Conservation (phyloP, 352 stramenopile species). For the Pythium scleroteichum region DNA sequence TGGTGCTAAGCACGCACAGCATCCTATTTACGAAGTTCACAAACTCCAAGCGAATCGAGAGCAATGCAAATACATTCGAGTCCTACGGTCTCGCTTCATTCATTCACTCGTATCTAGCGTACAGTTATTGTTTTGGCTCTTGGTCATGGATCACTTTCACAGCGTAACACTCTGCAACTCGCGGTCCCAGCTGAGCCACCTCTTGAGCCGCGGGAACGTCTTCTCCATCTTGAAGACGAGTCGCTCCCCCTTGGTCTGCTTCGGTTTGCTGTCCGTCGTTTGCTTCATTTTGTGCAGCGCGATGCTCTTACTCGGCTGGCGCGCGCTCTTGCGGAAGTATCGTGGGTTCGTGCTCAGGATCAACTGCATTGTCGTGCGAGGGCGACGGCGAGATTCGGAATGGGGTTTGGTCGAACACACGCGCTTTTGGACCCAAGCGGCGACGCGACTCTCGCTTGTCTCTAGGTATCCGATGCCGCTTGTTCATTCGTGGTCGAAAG, state of each 20-base stretch:
- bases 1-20: background rate
- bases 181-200: conserved; percentile 7
- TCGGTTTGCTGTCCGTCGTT: background rate
- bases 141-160: background rate
- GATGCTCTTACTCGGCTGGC: background rate
- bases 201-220: background rate
- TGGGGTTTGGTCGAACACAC: too few species aligned
- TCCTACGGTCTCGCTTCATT: background rate
- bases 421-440: too few species aligned
- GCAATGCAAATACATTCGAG: too few species aligned
- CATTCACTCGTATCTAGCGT: background rate
- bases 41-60: background rate
- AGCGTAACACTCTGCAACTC: background rate
- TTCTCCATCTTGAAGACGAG: background rate
- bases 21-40: background rate
- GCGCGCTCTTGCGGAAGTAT: background rate
- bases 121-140: too few species aligned
- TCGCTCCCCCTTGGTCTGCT: background rate
- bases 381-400: background rate
- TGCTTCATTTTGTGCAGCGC: background rate
- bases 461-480: too few species aligned
- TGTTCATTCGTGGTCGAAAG: too few species aligned
- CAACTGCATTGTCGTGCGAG: background rate
- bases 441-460: too few species aligned
- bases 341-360: too few species aligned